These are phyloP conservation scores for Dendrobium huoshanense DNA, from an alignment of 106 monocot genomes.

Conservation along the genomic window DNA sequence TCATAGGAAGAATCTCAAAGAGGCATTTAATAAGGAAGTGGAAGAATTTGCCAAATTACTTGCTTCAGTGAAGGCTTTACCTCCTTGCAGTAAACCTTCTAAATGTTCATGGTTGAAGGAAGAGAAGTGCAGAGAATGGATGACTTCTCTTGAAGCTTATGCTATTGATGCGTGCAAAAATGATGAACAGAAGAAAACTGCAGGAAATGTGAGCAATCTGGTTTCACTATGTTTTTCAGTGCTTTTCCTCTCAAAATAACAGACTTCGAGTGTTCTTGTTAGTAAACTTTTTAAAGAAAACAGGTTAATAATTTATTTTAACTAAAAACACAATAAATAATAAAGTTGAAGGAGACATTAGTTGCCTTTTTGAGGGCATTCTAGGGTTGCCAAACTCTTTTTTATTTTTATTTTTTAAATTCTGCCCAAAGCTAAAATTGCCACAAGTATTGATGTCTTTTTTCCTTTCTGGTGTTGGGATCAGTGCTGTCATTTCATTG, in stretches of 20 bases:
- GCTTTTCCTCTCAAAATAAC: neutral
- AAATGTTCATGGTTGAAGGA: conserved; percentile 65
- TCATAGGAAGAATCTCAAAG: conserved; percentile 47
- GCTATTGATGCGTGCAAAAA: conserved; percentile 59
- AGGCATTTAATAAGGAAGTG: conserved; percentile 70
- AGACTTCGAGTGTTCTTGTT: neutral
- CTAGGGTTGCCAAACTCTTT: too few relatives aligned
- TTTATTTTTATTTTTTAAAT: too few relatives aligned
- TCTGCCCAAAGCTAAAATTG: too few relatives aligned
- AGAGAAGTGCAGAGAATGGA: conserved; percentile 41
- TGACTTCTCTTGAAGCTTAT: conserved; percentile 79
- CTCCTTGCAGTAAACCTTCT: conserved; percentile 47
- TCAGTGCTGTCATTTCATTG: too few relatives aligned
- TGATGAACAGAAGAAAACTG: conserved; percentile 75
- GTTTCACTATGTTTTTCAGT: conserved; percentile 5
- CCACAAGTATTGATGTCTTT: too few relatives aligned
- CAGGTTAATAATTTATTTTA: too few relatives aligned
- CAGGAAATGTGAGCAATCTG: conserved; percentile 53
- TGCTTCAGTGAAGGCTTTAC: conserved; percentile 50
- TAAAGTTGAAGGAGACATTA: too few relatives aligned
- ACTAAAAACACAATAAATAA: too few relatives aligned
- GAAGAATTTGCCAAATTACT: conserved; percentile 74
- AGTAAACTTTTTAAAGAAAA: too few relatives aligned
- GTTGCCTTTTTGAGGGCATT: too few relatives aligned
- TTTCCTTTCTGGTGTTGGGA: too few relatives aligned